Conservation (phyloP, 2,329 filamentous ascomycete genomes). For the Pseudogymnoascus sp. region DNA sequence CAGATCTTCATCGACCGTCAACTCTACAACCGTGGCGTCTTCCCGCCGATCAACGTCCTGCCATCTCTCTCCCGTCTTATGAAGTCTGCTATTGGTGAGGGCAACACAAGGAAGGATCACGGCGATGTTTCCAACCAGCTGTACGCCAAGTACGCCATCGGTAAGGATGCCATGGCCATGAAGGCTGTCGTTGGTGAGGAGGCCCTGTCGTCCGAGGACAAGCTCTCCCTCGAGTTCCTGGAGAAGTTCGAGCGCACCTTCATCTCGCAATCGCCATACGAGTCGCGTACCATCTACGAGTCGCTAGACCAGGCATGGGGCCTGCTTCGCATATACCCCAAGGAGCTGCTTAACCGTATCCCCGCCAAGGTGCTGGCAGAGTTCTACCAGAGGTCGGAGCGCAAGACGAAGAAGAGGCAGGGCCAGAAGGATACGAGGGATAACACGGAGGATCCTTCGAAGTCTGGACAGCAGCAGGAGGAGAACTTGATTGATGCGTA, state of each 20-base stretch:
- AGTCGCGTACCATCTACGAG: conserved; percentile 84
- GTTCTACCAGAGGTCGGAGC: conserved; percentile 65
- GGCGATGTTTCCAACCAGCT: conserved; percentile 98
- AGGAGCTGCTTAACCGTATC: conserved; percentile 94
- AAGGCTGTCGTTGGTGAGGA: conserved; percentile 99
- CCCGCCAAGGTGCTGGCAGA: conserved; percentile 75
- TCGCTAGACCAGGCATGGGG: conserved; percentile 95
- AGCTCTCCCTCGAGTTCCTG: conserved; percentile 93
- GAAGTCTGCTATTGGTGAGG: conserved; percentile 98
- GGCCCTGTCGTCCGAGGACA: conserved; percentile 89
- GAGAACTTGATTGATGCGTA: conserved; percentile 56
- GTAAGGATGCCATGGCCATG: conserved; percentile 96
- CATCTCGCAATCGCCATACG: conserved; percentile 86
- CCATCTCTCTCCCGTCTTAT: conserved; percentile 97
- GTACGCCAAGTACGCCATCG: conserved; percentile 99
- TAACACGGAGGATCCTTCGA: conserved; percentile 27
- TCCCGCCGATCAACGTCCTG: conserved; percentile 97
- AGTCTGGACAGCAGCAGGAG: conserved; percentile 39
- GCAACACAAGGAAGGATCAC: conserved; percentile 93
- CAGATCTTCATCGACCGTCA: conserved; percentile 96
- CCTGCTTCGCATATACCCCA: conserved; percentile 91
- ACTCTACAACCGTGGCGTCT: conserved; percentile 92
- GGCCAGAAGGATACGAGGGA: conserved; percentile 35
- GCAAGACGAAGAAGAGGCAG: conserved; percentile 55
- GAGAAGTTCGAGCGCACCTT: conserved; percentile 98